These are phyloP conservation scores for Aspergillus oerlinghausenensis DNA, from an alignment of 2,329 filamentous ascomycete species.

Conservation along the genomic window DNA sequence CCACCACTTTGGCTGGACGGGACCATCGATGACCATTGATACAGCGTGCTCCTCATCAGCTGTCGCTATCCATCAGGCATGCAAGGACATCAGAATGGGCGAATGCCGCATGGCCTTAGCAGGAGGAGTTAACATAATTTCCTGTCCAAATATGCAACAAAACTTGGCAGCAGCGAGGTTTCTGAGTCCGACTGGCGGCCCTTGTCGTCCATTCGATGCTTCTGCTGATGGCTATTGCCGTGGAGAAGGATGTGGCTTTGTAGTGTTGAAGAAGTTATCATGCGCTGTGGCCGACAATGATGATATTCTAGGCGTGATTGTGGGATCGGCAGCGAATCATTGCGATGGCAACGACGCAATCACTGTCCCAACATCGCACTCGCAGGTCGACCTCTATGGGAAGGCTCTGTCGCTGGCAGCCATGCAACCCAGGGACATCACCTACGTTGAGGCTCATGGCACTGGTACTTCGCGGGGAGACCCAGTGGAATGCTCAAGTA, in stretches of 20 bases:
- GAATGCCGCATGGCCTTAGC: background rate
- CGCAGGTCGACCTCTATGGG: background rate
- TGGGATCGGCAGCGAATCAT: conserved; percentile 1
- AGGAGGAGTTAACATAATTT: background rate
- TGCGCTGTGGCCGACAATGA: conserved; percentile 33
- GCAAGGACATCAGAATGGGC: background rate
- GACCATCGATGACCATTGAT: conserved; percentile 9
- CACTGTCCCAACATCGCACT: background rate
- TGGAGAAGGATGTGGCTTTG: conserved; percentile 40
- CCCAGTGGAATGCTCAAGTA: conserved; percentile 3
- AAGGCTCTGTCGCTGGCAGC: background rate
- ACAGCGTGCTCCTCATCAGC: conserved; percentile 13
- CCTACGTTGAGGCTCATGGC: conserved; percentile 6
- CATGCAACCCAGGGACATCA: background rate
- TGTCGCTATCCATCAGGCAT: conserved; percentile 9
- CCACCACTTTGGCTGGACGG: conserved; percentile 7
- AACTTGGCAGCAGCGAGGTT: background rate
- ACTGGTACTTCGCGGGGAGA: conserved; percentile 6
- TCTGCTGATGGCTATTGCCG: conserved; percentile 47
- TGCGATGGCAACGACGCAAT: background rate
- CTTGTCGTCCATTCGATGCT: background rate
- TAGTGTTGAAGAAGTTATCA: conserved; percentile 44
- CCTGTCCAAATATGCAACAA: background rate
- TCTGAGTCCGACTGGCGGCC: background rate
- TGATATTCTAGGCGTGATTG: conserved; percentile 6